These are phyloP conservation scores for Hypoxylon sp. DNA, from an alignment of 2,329 filamentous ascomycete species.

Conservation along the genomic window DNA sequence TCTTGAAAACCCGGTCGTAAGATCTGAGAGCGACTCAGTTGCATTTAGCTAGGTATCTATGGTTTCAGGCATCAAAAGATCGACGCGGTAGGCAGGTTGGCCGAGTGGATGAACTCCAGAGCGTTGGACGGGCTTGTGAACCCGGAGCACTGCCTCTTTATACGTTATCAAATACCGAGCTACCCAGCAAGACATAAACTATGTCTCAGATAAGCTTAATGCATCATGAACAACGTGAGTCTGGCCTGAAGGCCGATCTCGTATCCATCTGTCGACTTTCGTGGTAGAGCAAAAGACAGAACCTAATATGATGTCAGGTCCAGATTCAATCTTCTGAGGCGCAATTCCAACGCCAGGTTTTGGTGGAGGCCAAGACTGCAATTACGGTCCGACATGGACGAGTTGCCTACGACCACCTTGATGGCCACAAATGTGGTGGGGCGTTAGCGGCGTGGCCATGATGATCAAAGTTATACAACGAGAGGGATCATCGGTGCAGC, in stretches of 20 bases:
- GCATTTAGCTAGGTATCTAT: conserved; percentile 8
- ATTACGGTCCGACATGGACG: background rate
- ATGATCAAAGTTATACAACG: conserved; percentile 8
- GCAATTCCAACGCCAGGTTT: background rate
- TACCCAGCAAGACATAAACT: conserved; percentile 26
- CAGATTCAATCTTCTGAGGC: background rate
- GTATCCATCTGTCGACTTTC: background rate
- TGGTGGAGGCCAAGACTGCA: background rate
- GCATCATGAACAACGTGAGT: conserved; percentile 29
- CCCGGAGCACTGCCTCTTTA: conserved; percentile 7
- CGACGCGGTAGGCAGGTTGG: conserved; percentile 15
- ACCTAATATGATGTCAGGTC: conserved; percentile 1
- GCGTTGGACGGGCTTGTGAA: conserved; percentile 9
- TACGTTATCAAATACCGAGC: conserved; percentile 29
- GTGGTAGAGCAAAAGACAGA: background rate
- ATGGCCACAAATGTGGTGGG: background rate
- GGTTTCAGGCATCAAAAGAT: conserved; percentile 37
- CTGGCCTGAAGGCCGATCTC: background rate
- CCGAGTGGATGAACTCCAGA: conserved; percentile 31
- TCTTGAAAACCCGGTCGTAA: conserved; percentile 22
- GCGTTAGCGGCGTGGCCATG: conserved; percentile 1
- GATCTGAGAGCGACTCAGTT: conserved; percentile 30
- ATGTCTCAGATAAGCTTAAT: conserved; percentile 41
- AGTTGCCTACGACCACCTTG: background rate
- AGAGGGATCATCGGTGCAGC: background rate